These are phyloP conservation scores for Pestalotiopsis fici DNA, from an alignment of 2,329 filamentous ascomycete genomes.

Conservation along the genomic window DNA sequence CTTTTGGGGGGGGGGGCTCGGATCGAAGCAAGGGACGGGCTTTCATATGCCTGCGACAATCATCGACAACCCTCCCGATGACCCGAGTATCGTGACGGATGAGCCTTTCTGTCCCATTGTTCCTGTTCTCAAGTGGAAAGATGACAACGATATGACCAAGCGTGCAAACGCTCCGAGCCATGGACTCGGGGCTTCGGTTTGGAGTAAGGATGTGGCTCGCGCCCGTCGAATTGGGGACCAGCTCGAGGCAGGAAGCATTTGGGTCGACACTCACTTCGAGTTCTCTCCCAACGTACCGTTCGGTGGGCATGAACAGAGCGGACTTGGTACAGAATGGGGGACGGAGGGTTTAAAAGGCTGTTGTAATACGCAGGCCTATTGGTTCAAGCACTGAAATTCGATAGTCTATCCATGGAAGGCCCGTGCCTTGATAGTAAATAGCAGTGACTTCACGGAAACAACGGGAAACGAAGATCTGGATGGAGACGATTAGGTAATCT, in stretches of 20 bases:
- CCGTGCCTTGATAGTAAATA: too few relatives aligned
- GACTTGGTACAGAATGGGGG: conserved; percentile 11
- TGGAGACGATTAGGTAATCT: too few relatives aligned
- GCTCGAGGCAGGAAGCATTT: conserved; percentile 56
- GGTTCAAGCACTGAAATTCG: background rate
- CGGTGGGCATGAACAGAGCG: conserved; percentile 45
- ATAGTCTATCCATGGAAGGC: background rate
- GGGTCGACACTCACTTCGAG: conserved; percentile 50
- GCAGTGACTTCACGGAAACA: too few relatives aligned
- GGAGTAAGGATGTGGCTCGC: conserved; percentile 46
- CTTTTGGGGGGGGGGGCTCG: conserved; percentile 45
- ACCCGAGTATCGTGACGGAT: conserved; percentile 55
- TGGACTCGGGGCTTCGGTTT: conserved; percentile 57
- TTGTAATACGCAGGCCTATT: conserved; percentile 12
- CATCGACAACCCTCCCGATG: conserved; percentile 56
- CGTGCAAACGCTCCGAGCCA: conserved; percentile 48
- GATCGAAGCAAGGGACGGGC: conserved; percentile 38
- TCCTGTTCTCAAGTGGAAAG: conserved; percentile 43
- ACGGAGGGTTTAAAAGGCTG: conserved; percentile 13
- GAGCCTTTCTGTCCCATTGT: conserved; percentile 61
- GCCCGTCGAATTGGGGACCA: conserved; percentile 46
- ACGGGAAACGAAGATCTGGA: too few relatives aligned
- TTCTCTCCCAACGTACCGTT: conserved; percentile 39
- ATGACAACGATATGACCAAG: conserved; percentile 45
- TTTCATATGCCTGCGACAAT: conserved; percentile 63